Percentiles rank a stretch among this genome's conserved stretches.
phyloP scores from a whole-genome alignment of 2,329 filamentous ascomycete species.

The Beauveria rudraprayagi region DNA sequence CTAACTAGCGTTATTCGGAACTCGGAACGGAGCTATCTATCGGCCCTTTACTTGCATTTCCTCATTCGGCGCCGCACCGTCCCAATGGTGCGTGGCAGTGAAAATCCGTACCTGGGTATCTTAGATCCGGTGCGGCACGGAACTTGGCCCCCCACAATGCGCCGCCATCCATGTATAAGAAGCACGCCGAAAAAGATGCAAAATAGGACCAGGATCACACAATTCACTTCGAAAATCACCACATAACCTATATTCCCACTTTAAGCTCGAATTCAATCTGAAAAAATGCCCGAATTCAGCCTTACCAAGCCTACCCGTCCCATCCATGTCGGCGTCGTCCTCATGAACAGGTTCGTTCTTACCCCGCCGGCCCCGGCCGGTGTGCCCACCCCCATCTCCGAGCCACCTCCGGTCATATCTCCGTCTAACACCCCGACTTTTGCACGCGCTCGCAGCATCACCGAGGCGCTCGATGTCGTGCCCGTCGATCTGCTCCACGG shows the following conservation, averaged over 20 bases:
- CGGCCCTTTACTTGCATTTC: not conserved
- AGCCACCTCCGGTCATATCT: not conserved
- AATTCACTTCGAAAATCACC: too few relatives aligned
- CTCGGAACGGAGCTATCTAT: not conserved
- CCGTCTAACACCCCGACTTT: not conserved
- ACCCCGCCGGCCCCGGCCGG: not conserved
- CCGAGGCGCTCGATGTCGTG: slow-evolving; percentile 28
- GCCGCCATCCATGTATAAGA: not conserved
- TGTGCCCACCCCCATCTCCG: too few relatives aligned
- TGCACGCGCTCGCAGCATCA: slow-evolving; percentile 17
- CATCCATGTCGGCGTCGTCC: slow-evolving; percentile 23
- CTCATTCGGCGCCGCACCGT: not conserved
- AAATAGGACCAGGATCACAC: not conserved
- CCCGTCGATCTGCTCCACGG: slow-evolving; percentile 23
- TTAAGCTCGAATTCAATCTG: fast-evolving
- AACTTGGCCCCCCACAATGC: not conserved
- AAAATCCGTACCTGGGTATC: not conserved
- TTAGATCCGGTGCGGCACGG: slow-evolving; percentile 1
- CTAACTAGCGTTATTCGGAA: too few relatives aligned
- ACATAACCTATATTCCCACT: not conserved
- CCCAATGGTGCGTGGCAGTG: not conserved
- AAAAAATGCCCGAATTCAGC: slow-evolving; percentile 13
- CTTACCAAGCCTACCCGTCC: slow-evolving; percentile 19
- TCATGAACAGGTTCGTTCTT: slow-evolving; percentile 20
- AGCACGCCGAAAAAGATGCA: not conserved